Evolutionary conservation across 1,284 basidiomycete genomes (phyloP), one percentile per base, ranked within the genome.

Genomic region (Phylloporus sp.): DNA sequence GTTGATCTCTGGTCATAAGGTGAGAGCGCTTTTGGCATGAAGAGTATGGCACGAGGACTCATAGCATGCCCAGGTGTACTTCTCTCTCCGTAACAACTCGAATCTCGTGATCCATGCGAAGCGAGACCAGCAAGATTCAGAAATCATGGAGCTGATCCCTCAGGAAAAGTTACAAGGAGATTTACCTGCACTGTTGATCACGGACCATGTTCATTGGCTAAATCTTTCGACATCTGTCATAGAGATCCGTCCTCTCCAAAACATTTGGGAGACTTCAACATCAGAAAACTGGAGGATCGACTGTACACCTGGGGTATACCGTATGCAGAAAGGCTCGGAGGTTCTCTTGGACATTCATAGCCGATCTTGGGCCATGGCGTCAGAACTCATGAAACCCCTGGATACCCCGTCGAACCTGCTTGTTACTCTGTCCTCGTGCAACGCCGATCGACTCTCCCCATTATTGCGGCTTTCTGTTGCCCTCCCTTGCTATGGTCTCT

Each of bases 131-230:
- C 20, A 35, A 11, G n/a, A 63, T 63, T 82, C 49, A 57, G 55
- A 45, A 27, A 29, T 52, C 35, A 73, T 78, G 17, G 80, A 84
- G 59, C 67, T 85, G 20, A 75, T 86, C 53, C 83, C 81, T 17
- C 76, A 71, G n/a, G 39, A 57, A 3, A 68, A 68, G n/a, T 68
- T 86, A 15, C n/a, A 5, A 5, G 65, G 66, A 1, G 85, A 85
- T 68, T 71, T 86, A 11, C 85, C 85, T 0, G 32, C 20, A 1
- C 61, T 66, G 5, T 73, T 86, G 8, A 65, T 82, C 5, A 11
- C 72, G 1, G 72, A 76, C 23, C 77, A 81, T 60, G 71, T 74
- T 5, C 83, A 84, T 67, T 85, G 84, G 84, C 67, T 85, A 56
- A 70, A 80, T 45, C 45, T 81, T 4, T 27, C 65, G 0, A 72